phyloP scores from a whole-genome alignment of 306 rosid species.

The Cicer arietinum region DNA sequence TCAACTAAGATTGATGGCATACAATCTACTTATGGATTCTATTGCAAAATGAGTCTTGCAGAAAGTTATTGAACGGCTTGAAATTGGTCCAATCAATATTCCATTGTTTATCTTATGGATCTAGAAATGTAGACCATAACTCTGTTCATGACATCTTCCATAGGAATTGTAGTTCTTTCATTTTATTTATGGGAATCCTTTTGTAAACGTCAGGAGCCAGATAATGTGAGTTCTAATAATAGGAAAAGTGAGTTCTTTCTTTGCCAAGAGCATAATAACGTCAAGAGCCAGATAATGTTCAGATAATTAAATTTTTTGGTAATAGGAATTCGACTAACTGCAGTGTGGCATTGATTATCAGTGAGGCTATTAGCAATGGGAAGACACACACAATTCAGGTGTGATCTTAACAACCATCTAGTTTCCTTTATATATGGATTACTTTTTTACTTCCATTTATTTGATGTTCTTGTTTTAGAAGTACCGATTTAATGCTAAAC shows the following conservation, averaged over 20 bases:
- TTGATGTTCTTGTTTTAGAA: constrained; percentile 1
- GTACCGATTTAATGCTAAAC: not conserved
- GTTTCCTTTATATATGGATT: constrained; percentile 12
- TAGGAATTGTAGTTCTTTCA: constrained; percentile 14
- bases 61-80: constrained; percentile 27
- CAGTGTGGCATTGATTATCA: constrained; percentile 56
- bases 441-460: constrained; percentile 1
- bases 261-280: constrained; percentile 57
- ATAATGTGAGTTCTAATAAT: not conserved
- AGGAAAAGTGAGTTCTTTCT: constrained; percentile 64
- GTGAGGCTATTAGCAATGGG: constrained; percentile 62
- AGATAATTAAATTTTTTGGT: constrained; percentile 61
- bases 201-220: not conserved
- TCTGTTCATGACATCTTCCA: not conserved
- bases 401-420: constrained; percentile 35
- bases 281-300: constrained; percentile 51
- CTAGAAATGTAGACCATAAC: constrained; percentile 50
- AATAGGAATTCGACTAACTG: constrained; percentile 53
- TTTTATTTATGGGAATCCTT: constrained; percentile 4
- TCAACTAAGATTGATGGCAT: not conserved
- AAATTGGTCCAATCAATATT: constrained; percentile 19
- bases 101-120: constrained; percentile 55
- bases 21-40: not conserved
- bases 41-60: not conserved
- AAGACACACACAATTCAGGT: constrained; percentile 72